A percentile compares a stretch with the other conserved stretches of the same genome.
These are phyloP conservation scores for Neurospora sp. DNA, from an alignment of 495 filamentous ascomycete species.

Conservation along the genomic window DNA sequence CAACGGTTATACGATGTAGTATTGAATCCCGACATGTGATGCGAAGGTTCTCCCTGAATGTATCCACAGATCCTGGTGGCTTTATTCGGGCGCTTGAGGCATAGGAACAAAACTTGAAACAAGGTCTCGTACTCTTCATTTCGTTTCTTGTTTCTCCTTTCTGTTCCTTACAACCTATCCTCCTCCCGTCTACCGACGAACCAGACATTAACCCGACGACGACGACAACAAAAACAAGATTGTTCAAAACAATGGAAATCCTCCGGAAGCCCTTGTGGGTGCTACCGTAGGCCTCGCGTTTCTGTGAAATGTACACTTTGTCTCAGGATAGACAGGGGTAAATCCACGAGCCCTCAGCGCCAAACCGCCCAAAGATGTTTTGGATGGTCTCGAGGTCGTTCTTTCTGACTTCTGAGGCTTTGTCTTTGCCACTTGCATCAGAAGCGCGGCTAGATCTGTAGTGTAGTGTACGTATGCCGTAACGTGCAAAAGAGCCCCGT, in stretches of 20 bases:
- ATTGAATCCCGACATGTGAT: not conserved
- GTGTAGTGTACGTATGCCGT: not conserved
- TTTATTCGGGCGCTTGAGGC: not conserved
- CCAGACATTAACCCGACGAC: not conserved
- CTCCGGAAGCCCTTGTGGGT: not conserved
- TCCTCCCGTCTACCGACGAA: not conserved
- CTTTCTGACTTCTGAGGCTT: not conserved
- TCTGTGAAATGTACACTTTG: no score
- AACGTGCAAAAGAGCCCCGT: not conserved
- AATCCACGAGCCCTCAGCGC: not conserved
- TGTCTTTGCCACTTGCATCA: not conserved
- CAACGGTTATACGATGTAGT: not conserved
- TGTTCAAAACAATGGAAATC: not conserved
- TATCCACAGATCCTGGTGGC: not conserved
- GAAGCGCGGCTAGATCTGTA: not conserved
- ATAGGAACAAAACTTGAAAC: not conserved
- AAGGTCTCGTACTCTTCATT: not conserved
- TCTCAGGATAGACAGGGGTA: not conserved
- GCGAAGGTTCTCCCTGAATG: not conserved
- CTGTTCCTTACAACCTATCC: not conserved
- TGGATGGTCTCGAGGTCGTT: not conserved
- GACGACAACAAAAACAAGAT: not conserved
- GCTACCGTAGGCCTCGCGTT: not conserved
- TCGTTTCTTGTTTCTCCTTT: not conserved
- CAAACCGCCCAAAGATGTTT: not conserved